phyloP scores from a whole-genome alignment of 2,329 filamentous ascomycete genomes.

The Trichoderma harzianum region DNA sequence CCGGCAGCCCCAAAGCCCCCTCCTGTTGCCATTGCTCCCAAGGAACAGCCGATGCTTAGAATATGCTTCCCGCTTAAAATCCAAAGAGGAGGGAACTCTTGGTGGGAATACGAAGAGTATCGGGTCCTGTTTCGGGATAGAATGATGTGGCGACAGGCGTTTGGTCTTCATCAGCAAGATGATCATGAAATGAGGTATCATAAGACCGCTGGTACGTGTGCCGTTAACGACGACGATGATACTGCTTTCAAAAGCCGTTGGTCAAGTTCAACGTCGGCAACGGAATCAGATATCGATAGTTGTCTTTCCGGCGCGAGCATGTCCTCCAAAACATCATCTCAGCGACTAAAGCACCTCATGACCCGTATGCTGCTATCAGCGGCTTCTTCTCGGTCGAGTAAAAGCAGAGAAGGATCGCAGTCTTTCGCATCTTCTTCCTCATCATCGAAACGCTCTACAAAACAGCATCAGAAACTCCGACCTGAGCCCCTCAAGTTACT shows the following conservation, averaged over 20 bases:
- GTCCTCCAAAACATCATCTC: neutral
- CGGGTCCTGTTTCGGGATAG: conserved; percentile 14
- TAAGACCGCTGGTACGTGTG: too few relatives aligned
- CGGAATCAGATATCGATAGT: neutral
- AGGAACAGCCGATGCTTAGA: neutral
- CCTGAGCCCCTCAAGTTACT: neutral
- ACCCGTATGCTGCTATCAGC: neutral
- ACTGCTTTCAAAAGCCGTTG: neutral
- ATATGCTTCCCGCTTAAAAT: neutral
- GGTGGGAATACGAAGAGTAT: conserved; percentile 15
- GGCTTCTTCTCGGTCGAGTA: neutral
- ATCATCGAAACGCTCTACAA: neutral
- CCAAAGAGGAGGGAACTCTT: neutral
- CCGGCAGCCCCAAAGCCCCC: neutral
- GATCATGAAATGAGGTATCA: neutral
- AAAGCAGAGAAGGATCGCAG: neutral
- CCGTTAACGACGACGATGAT: neutral
- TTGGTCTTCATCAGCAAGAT: neutral
- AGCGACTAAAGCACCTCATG: neutral
- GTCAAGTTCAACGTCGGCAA: neutral
- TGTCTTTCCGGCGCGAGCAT: neutral
- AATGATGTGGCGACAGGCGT: conserved; percentile 11
- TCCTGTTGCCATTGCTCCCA: too few relatives aligned
- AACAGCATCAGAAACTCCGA: neutral
- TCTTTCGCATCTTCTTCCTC: neutral